Conservation (phyloP, 495 filamentous ascomycete species). For the Hypoxylon fuscum region DNA sequence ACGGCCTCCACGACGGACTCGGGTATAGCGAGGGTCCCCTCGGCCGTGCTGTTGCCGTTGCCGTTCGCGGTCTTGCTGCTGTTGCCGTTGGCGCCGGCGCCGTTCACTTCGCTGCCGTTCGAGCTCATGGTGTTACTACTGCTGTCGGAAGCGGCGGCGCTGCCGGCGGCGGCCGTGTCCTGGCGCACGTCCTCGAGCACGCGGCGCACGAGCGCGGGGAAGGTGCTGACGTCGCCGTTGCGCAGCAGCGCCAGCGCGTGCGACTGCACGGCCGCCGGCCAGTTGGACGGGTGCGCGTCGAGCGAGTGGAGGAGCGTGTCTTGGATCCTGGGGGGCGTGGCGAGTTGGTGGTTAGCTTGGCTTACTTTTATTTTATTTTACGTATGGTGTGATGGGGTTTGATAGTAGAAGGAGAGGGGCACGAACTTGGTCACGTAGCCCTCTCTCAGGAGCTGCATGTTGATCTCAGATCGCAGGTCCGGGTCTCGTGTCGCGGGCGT, state of each 20-base stretch:
- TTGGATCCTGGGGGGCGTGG: constrained; percentile 60
- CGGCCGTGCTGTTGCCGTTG: background rate
- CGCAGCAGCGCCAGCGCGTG: constrained; percentile 63
- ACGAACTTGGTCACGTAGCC: constrained; percentile 60
- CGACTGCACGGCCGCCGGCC: constrained; percentile 60
- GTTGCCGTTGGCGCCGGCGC: constrained; percentile 39
- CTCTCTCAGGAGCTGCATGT: constrained; percentile 56
- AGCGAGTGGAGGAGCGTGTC: constrained; percentile 64
- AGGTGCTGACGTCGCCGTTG: constrained; percentile 60
- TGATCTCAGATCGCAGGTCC: constrained; percentile 64
- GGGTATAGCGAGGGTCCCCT: constrained; percentile 56
- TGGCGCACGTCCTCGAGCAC: constrained; percentile 63
- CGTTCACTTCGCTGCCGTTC: constrained; percentile 33
- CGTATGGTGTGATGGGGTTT: no score
- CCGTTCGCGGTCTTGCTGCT: constrained; percentile 13
- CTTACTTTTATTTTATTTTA: background rate
- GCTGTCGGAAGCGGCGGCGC: constrained; percentile 19
- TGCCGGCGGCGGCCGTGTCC: constrained; percentile 49
- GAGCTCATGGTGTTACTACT: background rate
- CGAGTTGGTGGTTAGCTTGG: constrained; percentile 12
- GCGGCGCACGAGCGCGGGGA: constrained; percentile 60
- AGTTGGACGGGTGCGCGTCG: constrained; percentile 60
- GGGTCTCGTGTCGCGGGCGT: constrained; percentile 59
- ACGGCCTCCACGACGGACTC: constrained; percentile 61
- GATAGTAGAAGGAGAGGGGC: background rate